Evolutionary conservation across 768 basidiomycete genomes (phyloP).

Genomic region (Termitomyces sp.): DNA sequence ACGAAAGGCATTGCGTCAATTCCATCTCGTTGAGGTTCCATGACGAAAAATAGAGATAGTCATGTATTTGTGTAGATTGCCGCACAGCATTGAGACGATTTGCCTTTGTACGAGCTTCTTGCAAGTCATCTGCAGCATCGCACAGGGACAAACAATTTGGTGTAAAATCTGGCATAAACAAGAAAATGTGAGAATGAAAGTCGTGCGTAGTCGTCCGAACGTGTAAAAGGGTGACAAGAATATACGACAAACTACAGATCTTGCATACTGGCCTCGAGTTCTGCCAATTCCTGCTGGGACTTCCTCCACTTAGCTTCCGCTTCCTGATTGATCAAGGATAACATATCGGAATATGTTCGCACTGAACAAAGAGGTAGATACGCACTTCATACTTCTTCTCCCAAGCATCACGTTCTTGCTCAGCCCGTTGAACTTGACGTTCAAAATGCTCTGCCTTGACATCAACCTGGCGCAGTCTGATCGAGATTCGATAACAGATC

Average conservation of each 20-base stretch:
- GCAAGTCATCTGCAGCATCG: slow-evolving; percentile 1
- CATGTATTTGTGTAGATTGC: background rate
- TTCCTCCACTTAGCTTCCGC: slow-evolving; percentile 60
- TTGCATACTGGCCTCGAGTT: slow-evolving; percentile 75
- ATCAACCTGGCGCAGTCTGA: slow-evolving; percentile 90
- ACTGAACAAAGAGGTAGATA: slow-evolving; percentile 1
- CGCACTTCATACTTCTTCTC: slow-evolving; percentile 93
- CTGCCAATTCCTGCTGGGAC: slow-evolving; percentile 79
- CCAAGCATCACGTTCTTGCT: slow-evolving; percentile 89
- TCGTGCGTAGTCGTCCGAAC: background rate
- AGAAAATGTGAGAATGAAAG: slow-evolving; percentile 1
- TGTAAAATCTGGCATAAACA: slow-evolving; percentile 11
- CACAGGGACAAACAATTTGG: background rate
- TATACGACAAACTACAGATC: slow-evolving; percentile 38
- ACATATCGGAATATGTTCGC: slow-evolving; percentile 2
- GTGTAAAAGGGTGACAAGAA: background rate
- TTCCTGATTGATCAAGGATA: slow-evolving; percentile 45
- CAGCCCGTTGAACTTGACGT: slow-evolving; percentile 78
- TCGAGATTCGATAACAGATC: slow-evolving; percentile 12
- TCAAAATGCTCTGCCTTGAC: slow-evolving; percentile 99
- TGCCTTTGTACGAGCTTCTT: slow-evolving; percentile 3
- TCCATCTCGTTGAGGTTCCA: slow-evolving; percentile 78
- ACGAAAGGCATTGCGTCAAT: slow-evolving; percentile 89
- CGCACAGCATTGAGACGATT: background rate
- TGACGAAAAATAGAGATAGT: slow-evolving; percentile 1